phyloP scores from a whole-genome alignment of 176 grass and related monocot genomes.

The Carex parvula region DNA sequence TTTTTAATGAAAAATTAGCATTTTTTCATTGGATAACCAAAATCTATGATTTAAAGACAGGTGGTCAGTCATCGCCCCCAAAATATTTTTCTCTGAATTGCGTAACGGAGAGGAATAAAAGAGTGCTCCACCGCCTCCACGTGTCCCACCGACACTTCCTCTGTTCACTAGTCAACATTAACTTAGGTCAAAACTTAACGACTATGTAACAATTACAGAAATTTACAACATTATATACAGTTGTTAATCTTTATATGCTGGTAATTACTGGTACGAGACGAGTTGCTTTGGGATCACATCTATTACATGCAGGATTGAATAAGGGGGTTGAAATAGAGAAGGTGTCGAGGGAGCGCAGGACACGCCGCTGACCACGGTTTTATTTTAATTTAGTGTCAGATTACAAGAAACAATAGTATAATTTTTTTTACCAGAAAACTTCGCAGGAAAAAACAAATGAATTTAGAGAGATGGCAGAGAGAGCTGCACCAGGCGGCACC shows the following conservation, averaged over 20 bases:
- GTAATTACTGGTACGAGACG: neutral
- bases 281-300: neutral
- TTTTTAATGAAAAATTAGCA: neutral
- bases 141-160: neutral
- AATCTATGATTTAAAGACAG: neutral
- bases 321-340: neutral
- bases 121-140: neutral
- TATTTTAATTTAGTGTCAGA: neutral
- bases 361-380: slow-evolving; percentile 12
- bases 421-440: neutral
- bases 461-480: neutral
- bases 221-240: neutral
- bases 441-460: neutral
- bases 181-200: neutral
- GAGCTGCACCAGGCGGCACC: neutral
- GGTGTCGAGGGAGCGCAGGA: slow-evolving; percentile 12
- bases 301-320: neutral
- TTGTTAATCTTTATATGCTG: neutral
- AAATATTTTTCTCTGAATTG: neutral
- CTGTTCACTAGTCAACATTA: neutral
- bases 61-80: neutral
- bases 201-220: neutral
- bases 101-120: neutral
- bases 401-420: neutral
- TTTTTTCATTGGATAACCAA: neutral